phyloP scores from a whole-genome alignment of 2,329 filamentous ascomycete species.

The Curvularia sp. region DNA sequence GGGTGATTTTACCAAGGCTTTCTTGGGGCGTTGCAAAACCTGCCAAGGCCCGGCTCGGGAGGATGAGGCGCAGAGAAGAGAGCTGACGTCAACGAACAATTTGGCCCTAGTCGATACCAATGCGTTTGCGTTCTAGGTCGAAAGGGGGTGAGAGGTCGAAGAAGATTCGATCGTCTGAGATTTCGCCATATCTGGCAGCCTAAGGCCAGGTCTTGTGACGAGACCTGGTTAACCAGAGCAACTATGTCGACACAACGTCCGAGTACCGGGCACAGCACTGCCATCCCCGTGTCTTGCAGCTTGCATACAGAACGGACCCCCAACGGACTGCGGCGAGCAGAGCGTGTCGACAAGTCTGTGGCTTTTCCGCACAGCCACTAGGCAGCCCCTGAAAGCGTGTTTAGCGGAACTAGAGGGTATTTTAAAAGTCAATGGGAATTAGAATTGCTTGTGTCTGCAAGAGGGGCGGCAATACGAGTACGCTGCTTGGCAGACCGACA shows the following conservation, averaged over 20 bases:
- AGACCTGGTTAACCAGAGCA: neutral
- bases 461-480: neutral
- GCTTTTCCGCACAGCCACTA: neutral
- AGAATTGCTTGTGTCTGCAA: neutral
- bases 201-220: constrained; percentile 8
- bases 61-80: neutral
- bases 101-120: neutral
- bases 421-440: constrained; percentile 1
- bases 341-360: neutral
- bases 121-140: neutral
- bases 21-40: neutral
- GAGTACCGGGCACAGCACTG: neutral
- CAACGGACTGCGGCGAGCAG: neutral
- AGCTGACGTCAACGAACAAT: constrained; percentile 14
- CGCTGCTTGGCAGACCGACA: neutral
- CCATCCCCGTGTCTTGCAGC: neutral
- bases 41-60: neutral
- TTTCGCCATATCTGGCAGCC: constrained; percentile 1
- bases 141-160: neutral
- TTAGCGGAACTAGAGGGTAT: neutral
- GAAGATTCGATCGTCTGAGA: constrained; percentile 9
- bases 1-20: neutral
- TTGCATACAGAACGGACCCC: neutral
- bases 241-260: neutral
- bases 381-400: neutral